A percentile compares a stretch with the other conserved stretches of the same genome.
Conservation (phyloP, 2,329 filamentous ascomycete genomes). For the Zelopaecilomyces penicillatus region DNA sequence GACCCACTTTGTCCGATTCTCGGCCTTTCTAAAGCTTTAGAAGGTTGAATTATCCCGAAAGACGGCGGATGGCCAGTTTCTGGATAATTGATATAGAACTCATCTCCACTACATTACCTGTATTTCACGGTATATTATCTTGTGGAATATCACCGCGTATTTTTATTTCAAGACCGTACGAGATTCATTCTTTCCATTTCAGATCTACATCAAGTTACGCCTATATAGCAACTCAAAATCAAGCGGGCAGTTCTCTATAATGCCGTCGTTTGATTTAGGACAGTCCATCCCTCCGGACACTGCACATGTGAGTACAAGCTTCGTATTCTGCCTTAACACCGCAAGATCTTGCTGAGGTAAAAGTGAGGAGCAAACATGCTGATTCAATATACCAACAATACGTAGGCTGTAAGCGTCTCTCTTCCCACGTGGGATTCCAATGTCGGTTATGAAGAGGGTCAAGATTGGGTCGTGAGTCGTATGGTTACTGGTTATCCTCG, state of each 20-base stretch:
- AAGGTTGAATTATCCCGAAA: too few relatives aligned
- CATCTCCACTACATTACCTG: too few relatives aligned
- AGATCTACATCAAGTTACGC: neutral
- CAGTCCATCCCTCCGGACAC: constrained; percentile 71
- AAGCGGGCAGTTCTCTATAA: constrained; percentile 16
- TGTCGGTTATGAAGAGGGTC: constrained; percentile 87
- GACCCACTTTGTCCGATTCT: constrained; percentile 4
- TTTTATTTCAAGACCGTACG: too few relatives aligned
- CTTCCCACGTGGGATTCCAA: constrained; percentile 89
- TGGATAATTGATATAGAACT: neutral
- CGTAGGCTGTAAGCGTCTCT: constrained; percentile 87
- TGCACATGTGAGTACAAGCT: constrained; percentile 56
- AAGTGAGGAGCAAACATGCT: too few relatives aligned
- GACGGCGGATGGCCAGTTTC: neutral
- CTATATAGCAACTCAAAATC: neutral
- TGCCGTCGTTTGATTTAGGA: constrained; percentile 49
- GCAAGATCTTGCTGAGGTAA: too few relatives aligned
- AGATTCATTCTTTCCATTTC: too few relatives aligned
- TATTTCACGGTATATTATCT: too few relatives aligned
- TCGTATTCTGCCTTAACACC: neutral
- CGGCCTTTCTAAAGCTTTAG: constrained; percentile 2
- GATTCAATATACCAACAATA: too few relatives aligned
- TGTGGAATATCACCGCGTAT: too few relatives aligned
- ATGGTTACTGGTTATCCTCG: constrained; percentile 89
- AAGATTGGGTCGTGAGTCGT: constrained; percentile 73